phyloP scores from a whole-genome alignment of 108 stramenopile species.

The Nannochloropsis gaditana region DNA sequence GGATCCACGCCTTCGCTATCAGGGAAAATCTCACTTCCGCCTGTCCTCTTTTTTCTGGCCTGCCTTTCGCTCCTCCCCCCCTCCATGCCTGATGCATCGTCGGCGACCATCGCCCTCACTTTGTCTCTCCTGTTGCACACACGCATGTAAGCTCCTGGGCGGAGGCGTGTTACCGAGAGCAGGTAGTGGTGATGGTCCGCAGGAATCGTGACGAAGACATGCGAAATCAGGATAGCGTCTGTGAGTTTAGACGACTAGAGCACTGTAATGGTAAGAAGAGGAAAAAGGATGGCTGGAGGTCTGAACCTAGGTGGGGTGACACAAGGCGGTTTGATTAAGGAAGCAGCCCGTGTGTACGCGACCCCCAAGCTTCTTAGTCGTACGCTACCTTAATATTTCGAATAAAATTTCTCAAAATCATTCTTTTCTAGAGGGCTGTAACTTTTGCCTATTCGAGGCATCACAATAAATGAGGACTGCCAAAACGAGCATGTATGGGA shows the following conservation, averaged over 20 bases:
- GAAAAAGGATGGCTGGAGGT: not conserved
- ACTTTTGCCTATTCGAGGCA: too few species aligned
- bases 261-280: not conserved
- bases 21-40: constrained; percentile 8
- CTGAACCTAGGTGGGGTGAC: not conserved
- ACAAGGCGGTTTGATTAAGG: not conserved
- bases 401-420: too few species aligned
- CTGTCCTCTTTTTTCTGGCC: not conserved
- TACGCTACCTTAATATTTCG: too few species aligned
- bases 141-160: constrained; percentile 31
- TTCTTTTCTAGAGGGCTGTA: too few species aligned
- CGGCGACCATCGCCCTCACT: not conserved
- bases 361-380: too few species aligned
- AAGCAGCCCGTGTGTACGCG: too few species aligned
- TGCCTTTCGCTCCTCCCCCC: not conserved
- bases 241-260: not conserved
- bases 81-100: not conserved
- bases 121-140: constrained; percentile 36
- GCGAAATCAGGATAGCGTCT: not conserved
- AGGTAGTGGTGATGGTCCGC: constrained; percentile 36
- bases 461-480: too few species aligned
- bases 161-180: constrained; percentile 41
- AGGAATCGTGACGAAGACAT: constrained; percentile 19
- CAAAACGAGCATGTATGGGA: too few species aligned
- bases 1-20: not conserved